Evolutionary conservation across 352 stramenopile species (phyloP).

Genomic region (Pythium periplocum): DNA sequence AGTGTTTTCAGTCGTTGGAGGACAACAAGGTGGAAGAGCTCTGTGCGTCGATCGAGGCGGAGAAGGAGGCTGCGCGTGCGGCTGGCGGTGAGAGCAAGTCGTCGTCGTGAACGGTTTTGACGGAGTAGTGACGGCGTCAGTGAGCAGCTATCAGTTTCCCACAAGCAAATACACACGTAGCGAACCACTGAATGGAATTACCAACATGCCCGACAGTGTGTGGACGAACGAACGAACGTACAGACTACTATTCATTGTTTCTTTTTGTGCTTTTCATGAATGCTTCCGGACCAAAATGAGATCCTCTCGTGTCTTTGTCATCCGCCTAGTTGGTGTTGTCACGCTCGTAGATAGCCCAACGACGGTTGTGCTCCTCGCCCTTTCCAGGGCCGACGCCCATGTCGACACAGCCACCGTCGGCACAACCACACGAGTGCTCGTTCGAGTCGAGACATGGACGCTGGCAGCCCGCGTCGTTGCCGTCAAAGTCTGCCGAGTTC

Average conservation of each 20-base stretch:
- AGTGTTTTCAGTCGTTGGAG: constrained; percentile 40
- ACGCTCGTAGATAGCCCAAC: constrained; percentile 87
- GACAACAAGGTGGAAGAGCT: constrained; percentile 79
- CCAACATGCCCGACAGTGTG: too few relatives aligned
- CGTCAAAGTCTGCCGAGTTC: constrained; percentile 58
- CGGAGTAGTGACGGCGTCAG: too few relatives aligned
- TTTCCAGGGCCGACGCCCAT: constrained; percentile 54
- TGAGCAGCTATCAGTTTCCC: too few relatives aligned
- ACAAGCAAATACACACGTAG: too few relatives aligned
- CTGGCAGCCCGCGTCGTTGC: constrained; percentile 77
- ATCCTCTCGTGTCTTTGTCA: not conserved
- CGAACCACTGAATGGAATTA: too few relatives aligned
- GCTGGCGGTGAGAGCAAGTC: constrained; percentile 73
- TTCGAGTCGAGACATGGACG: constrained; percentile 72
- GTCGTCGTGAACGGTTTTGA: constrained; percentile 17
- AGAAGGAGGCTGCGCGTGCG: constrained; percentile 77
- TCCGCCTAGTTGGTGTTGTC: constrained; percentile 19
- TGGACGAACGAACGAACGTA: too few relatives aligned
- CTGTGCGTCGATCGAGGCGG: constrained; percentile 74
- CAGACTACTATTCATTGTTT: too few relatives aligned
- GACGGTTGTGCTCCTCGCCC: constrained; percentile 86
- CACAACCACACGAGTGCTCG: constrained; percentile 79
- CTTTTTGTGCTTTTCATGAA: too few relatives aligned
- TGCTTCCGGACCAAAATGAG: too few relatives aligned
- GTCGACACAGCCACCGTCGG: constrained; percentile 74